These are phyloP conservation scores for Strobilomyces dryophilus DNA, from an alignment of 768 basidiomycete genomes.

Conservation along the genomic window DNA sequence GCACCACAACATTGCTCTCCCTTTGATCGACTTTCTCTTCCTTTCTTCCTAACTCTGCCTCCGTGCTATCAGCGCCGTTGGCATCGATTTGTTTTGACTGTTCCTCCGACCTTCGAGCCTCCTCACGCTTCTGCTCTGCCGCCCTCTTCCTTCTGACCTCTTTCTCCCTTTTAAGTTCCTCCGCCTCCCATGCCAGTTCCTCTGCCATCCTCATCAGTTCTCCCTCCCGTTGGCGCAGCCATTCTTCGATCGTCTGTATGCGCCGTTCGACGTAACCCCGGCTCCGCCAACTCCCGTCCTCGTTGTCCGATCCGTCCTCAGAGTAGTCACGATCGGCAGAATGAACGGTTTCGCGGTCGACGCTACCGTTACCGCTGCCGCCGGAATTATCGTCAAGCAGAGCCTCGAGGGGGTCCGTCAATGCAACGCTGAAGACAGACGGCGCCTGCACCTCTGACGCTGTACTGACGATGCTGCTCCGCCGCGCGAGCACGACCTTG, in stretches of 20 bases:
- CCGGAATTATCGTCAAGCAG: background rate
- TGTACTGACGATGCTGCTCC: too few species aligned
- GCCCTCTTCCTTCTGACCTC: constrained; percentile 20
- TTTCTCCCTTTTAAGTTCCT: constrained; percentile 33
- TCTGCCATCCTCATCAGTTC: constrained; percentile 31
- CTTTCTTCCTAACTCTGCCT: too few species aligned
- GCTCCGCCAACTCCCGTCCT: constrained; percentile 24
- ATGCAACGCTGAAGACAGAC: too few species aligned
- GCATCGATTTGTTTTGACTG: too few species aligned
- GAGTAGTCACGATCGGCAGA: constrained; percentile 21
- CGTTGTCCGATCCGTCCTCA: constrained; percentile 29
- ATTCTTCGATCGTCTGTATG: constrained; percentile 31
- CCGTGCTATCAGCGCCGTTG: too few species aligned
- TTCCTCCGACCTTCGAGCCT: too few species aligned
- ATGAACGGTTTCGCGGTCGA: background rate
- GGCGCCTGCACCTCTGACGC: too few species aligned
- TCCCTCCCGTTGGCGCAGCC: constrained; percentile 29
- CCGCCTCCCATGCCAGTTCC: too few species aligned
- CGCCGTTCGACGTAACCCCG: constrained; percentile 30
- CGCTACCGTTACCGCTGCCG: background rate
- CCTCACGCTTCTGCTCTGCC: constrained; percentile 29
- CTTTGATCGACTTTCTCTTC: too few species aligned
- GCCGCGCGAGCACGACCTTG: too few species aligned
- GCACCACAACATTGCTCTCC: too few species aligned
- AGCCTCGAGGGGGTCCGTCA: background rate